phyloP scores from a whole-genome alignment of 257 asterid genomes.

The Solanum peruvianum region DNA sequence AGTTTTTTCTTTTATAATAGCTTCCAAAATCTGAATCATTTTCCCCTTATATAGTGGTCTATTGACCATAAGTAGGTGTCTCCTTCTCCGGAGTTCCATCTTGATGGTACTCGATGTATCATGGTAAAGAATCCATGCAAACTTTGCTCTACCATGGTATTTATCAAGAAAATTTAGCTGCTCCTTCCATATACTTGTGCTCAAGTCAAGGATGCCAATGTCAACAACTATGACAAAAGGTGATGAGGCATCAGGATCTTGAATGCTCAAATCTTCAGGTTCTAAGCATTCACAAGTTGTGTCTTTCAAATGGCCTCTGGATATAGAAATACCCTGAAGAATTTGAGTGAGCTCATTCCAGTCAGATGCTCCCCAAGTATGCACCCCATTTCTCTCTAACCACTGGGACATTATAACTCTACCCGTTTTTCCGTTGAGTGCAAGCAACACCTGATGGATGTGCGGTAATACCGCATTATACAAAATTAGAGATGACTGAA shows the following conservation, averaged over 20 bases:
- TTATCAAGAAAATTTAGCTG: conserved; percentile 63
- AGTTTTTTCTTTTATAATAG: conserved; percentile 28
- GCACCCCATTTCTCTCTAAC: conserved; percentile 50
- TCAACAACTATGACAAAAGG: conserved; percentile 44
- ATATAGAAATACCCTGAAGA: conserved; percentile 35
- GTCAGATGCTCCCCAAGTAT: conserved; percentile 53
- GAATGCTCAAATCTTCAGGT: conserved; percentile 10
- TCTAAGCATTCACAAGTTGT: conserved; percentile 12
- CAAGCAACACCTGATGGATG: conserved; percentile 66
- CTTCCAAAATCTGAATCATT: conserved; percentile 57
- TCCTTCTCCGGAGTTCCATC: conserved; percentile 56
- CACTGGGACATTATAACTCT: conserved; percentile 47
- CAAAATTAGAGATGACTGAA: neutral
- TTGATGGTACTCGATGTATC: conserved; percentile 53
- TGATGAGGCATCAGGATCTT: conserved; percentile 3
- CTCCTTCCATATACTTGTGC: conserved; percentile 66
- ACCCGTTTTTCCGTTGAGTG: conserved; percentile 67
- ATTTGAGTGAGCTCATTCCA: conserved; percentile 69
- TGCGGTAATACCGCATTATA: neutral
- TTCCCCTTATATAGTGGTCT: conserved; percentile 72
- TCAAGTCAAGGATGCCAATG: conserved; percentile 66
- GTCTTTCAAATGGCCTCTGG: conserved; percentile 5
- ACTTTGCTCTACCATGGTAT: conserved; percentile 37
- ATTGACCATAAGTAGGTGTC: conserved; percentile 62
- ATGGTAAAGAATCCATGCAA: conserved; percentile 72